Evolutionary conservation across 768 basidiomycete genomes (phyloP), one percentile per base, ranked within the genome.

Genomic region (Phlegmacium glaucopus): DNA sequence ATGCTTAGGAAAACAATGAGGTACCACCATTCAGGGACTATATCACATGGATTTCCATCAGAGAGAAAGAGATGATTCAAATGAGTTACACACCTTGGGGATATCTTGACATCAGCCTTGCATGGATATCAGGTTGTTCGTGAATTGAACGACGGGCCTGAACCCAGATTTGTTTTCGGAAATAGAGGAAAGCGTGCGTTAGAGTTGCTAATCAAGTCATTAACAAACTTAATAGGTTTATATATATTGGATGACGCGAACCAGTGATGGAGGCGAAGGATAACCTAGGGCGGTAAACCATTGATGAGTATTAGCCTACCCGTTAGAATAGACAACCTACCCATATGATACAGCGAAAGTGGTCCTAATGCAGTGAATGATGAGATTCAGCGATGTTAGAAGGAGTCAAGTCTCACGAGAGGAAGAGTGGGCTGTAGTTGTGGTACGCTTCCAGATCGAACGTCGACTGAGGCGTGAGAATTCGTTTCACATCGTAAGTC

Each of bases 11-110:
- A 86, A 37, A 91, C 71, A 48, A 71, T 57, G 13, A 72, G 56
- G 57, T 90, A 91, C 89, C 89, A 92, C 87, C 86, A 90, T 54
- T 90, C 80, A 1, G 89, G 89, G 26, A 90, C 71, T 40, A 56
- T 10, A 4, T 22, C 32, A n/a, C 32, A 2, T 2, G 32, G 16
- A 35, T 13, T n/a, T 15, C 16, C 8, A 22, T 38, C 22, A 26
- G 34, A 27, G 17, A 25, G 18, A 35, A 37, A 28, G 27, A 28
- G 4, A 32, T 12, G 4, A 13, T 36, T 32, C 3, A 5, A 6
- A 9, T 42, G 29, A 29, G 12, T 1, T 8, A 29, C 9, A 12
- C 42, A 60, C 59, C 59, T 60, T 83, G 85, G 2, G 69, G 72
- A 61, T 92, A 92, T 46, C 67, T 64, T 6, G 75, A 72, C 90